Percentiles rank a stretch among this genome's conserved stretches.
Conservation (phyloP, 2,329 filamentous ascomycete species). For the Penicillium capsulatum region DNA sequence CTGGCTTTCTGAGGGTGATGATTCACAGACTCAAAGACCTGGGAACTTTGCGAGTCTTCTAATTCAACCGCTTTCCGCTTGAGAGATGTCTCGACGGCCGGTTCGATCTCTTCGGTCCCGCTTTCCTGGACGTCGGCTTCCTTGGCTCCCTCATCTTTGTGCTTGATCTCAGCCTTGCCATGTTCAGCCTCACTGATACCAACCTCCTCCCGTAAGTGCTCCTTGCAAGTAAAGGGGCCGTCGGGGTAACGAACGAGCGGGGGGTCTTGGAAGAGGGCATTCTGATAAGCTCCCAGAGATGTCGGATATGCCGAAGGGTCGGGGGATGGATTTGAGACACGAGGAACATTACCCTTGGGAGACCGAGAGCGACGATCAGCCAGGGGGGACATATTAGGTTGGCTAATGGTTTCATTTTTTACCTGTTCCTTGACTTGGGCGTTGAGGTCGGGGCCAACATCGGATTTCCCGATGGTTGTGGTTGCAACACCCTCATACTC, state of each 20-base stretch:
- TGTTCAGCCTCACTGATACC: background rate
- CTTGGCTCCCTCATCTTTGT: no score
- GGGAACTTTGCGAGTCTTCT: conserved; percentile 28
- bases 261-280: background rate
- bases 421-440: background rate
- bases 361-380: background rate
- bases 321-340: background rate
- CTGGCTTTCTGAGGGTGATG: conserved; percentile 14
- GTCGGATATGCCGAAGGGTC: background rate
- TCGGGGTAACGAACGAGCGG: conserved; percentile 3
- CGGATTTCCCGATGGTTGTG: background rate
- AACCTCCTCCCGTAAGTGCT: background rate
- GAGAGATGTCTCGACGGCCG: background rate
- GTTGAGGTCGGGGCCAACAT: background rate
- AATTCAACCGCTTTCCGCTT: conserved; percentile 35
- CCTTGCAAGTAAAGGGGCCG: conserved; percentile 9
- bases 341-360: conserved; percentile 1
- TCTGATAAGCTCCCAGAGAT: background rate
- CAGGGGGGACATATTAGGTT: background rate
- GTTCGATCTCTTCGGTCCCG: no score
- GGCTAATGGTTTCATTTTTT: background rate
- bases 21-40: conserved; percentile 16
- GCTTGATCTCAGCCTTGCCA: no score
- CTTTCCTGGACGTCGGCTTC: no score
- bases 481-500: background rate